Percentiles rank a stretch among this genome's conserved stretches.
These are phyloP conservation scores for Sclerotinia sclerotiorum DNA, from an alignment of 2,329 filamentous ascomycete genomes.

Conservation along the genomic window DNA sequence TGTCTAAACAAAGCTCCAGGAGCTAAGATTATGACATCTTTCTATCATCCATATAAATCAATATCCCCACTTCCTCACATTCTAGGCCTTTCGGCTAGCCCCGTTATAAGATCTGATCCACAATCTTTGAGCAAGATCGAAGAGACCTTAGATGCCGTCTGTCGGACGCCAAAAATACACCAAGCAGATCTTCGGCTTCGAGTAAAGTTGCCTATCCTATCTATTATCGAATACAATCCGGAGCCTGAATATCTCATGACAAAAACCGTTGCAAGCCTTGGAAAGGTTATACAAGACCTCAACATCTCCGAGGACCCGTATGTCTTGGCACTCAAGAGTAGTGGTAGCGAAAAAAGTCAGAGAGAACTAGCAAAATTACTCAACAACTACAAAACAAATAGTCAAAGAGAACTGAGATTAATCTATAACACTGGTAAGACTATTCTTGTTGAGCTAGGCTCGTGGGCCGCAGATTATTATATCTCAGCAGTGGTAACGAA, in stretches of 20 bases:
- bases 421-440: conserved; percentile 56
- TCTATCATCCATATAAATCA: conserved; percentile 36
- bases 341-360: conserved; percentile 46
- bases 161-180: conserved; percentile 55
- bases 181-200: conserved; percentile 48
- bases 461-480: conserved; percentile 69
- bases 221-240: conserved; percentile 28
- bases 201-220: conserved; percentile 36
- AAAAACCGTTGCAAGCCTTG: conserved; percentile 30
- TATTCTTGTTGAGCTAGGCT: conserved; percentile 55
- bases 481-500: conserved; percentile 49
- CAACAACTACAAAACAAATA: conserved; percentile 50
- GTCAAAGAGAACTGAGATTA: conserved; percentile 54
- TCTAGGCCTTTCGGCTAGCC: conserved; percentile 40
- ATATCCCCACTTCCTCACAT: conserved; percentile 35
- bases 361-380: conserved; percentile 45
- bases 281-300: conserved; percentile 42
- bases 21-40: conserved; percentile 38
- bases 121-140: conserved; percentile 44
- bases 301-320: conserved; percentile 63
- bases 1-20: conserved; percentile 38
- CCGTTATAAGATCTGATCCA: conserved; percentile 38
- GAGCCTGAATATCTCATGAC: conserved; percentile 21
- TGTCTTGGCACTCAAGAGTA: conserved; percentile 49
- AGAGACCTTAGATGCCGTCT: conserved; percentile 55